Conservation (phyloP, 768 basidiomycete species). For the Suillus lakei region DNA sequence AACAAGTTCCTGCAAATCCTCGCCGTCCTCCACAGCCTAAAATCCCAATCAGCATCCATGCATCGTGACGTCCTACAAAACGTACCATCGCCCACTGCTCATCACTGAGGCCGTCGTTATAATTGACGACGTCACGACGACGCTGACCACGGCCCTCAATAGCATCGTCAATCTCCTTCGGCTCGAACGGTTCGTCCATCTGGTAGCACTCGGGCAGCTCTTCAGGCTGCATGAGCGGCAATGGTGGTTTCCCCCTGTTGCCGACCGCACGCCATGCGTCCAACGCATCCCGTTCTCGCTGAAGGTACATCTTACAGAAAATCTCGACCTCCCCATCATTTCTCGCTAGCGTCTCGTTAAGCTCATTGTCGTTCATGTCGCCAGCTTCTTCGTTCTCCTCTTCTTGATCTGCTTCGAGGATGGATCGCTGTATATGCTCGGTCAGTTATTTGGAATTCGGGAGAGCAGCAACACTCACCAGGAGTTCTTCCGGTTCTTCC, state of each 20-base stretch:
- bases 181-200: constrained; percentile 81
- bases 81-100: constrained; percentile 89
- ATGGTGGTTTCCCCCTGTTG: constrained; percentile 78
- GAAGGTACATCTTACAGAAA: constrained; percentile 83
- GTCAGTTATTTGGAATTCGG: constrained; percentile 10
- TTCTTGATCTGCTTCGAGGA: constrained; percentile 88
- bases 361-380: constrained; percentile 92
- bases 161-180: constrained; percentile 52
- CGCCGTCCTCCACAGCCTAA: constrained; percentile 80
- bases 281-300: constrained; percentile 71
- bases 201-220: constrained; percentile 95
- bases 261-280: constrained; percentile 75
- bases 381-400: constrained; percentile 90
- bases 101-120: constrained; percentile 92
- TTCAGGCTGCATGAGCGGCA: constrained; percentile 77
- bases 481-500: constrained; percentile 95
- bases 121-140: constrained; percentile 82
- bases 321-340: constrained; percentile 75
- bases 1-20: constrained; percentile 75
- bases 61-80: constrained; percentile 13
- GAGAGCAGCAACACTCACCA: constrained; percentile 56
- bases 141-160: constrained; percentile 85
- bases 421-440: constrained; percentile 66
- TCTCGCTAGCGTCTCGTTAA: constrained; percentile 91
- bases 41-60: constrained; percentile 4